These are phyloP conservation scores for Zygosaccharomyces bisporus DNA, from an alignment of 805 yeast species.

Conservation along the genomic window DNA sequence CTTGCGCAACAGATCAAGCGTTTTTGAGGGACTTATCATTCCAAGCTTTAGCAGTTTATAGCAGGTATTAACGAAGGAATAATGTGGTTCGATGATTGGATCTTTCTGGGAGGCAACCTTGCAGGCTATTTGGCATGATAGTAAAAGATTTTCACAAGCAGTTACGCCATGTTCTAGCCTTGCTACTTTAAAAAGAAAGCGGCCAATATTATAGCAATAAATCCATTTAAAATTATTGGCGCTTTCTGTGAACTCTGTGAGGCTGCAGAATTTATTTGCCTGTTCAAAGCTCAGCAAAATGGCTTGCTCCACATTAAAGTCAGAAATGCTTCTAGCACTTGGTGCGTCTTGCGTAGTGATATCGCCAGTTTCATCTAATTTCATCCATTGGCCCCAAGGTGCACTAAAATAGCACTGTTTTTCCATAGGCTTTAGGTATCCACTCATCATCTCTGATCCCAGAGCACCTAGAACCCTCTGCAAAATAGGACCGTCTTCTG, in stretches of 20 bases:
- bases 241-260: slow-evolving; percentile 22
- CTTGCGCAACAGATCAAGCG: slow-evolving; percentile 38
- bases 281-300: slow-evolving; percentile 26
- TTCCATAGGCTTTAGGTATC: slow-evolving; percentile 60
- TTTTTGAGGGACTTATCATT: slow-evolving; percentile 38
- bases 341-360: slow-evolving; percentile 12
- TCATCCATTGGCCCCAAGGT: slow-evolving; percentile 15
- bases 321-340: slow-evolving; percentile 22
- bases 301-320: slow-evolving; percentile 31
- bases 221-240: slow-evolving; percentile 51
- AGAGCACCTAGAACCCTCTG: slow-evolving; percentile 22
- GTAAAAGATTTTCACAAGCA: slow-evolving; percentile 36
- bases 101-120: slow-evolving; percentile 43
- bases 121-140: slow-evolving; percentile 45
- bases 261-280: slow-evolving; percentile 25
- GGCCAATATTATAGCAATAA: slow-evolving; percentile 53
- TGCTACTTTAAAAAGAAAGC: slow-evolving; percentile 51
- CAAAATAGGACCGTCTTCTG: slow-evolving; percentile 21
- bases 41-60: slow-evolving; percentile 51
- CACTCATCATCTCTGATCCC: slow-evolving; percentile 43
- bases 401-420: slow-evolving; percentile 49
- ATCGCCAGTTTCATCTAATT: slow-evolving; percentile 20
- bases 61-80: slow-evolving; percentile 52
- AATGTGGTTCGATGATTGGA: slow-evolving; percentile 73
- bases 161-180: slow-evolving; percentile 17